phyloP scores from a whole-genome alignment of 495 filamentous ascomycete genomes.

The Neurospora sp. region DNA sequence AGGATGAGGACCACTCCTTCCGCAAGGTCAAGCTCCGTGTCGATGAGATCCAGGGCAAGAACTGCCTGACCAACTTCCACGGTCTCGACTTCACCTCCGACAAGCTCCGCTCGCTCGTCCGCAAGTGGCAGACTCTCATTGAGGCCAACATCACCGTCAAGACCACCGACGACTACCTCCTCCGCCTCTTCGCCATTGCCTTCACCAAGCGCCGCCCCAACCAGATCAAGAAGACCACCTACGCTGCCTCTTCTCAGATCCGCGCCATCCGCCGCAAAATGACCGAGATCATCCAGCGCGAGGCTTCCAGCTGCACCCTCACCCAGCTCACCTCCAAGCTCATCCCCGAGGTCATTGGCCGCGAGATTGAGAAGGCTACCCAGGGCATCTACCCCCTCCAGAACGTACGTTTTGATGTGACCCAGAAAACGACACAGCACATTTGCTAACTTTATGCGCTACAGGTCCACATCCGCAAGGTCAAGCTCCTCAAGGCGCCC shows the following conservation, averaged over 20 bases:
- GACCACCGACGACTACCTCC: conserved; percentile 98
- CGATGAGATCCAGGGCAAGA: conserved; percentile 98
- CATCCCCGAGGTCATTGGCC: conserved; percentile 97
- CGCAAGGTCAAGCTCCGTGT: conserved; percentile 98
- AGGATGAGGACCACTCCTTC: conserved; percentile 98
- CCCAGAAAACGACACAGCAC: neutral
- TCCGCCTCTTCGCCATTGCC: conserved; percentile 95
- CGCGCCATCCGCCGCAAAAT: conserved; percentile 98
- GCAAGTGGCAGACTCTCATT: conserved; percentile 98
- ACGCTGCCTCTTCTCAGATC: conserved; percentile 91
- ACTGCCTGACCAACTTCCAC: conserved; percentile 99
- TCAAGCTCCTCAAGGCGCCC: conserved; percentile 94
- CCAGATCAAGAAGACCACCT: conserved; percentile 99
- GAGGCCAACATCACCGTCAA: conserved; percentile 99
- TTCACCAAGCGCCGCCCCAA: conserved; percentile 98
- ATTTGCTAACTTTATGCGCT: conserved; percentile 11
- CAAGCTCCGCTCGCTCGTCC: conserved; percentile 95
- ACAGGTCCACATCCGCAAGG: conserved; percentile 98
- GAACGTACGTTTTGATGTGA: conserved; percentile 56
- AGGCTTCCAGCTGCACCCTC: conserved; percentile 86
- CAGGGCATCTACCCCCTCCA: conserved; percentile 99
- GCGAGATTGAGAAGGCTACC: conserved; percentile 98
- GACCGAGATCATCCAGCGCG: conserved; percentile 95
- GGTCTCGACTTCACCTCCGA: conserved; percentile 99
- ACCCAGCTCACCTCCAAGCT: conserved; percentile 94